A percentile compares a stretch with the other conserved stretches of the same genome.
Evolutionary conservation across 2,329 filamentous ascomycete genomes (phyloP).

Genomic region (Escovopsis sp.): DNA sequence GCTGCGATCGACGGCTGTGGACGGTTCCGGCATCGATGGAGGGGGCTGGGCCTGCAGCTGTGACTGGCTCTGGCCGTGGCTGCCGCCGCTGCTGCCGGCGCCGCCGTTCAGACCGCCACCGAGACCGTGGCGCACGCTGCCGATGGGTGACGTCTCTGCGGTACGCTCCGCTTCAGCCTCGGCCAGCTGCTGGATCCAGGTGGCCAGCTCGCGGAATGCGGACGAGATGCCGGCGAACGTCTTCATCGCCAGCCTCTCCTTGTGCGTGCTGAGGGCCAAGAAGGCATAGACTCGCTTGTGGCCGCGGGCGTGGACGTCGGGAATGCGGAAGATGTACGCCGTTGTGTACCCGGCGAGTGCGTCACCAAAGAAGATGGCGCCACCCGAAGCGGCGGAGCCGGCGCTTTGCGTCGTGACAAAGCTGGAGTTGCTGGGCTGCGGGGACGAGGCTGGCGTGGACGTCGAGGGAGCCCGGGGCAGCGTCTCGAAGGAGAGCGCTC

Average conservation of each 20-base stretch:
- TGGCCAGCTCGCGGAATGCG: conserved; percentile 47
- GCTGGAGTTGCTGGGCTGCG: conserved; percentile 22
- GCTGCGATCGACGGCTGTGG: conserved; percentile 22
- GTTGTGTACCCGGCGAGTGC: conserved; percentile 50
- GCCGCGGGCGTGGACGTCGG: conserved; percentile 50
- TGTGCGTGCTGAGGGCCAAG: conserved; percentile 48
- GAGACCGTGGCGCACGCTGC: conserved; percentile 25
- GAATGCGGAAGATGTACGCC: conserved; percentile 54
- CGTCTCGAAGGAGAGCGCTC: conserved; percentile 51
- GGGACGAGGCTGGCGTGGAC: conserved; percentile 22
- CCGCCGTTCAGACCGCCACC: conserved; percentile 14
- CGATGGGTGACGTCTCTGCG: conserved; percentile 26
- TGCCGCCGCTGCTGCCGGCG: not conserved
- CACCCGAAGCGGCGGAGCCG: conserved; percentile 41
- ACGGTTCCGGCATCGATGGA: conserved; percentile 6
- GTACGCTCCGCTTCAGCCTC: conserved; percentile 45
- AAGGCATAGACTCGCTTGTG: conserved; percentile 57
- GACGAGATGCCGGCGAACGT: conserved; percentile 46
- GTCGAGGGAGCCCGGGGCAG: conserved; percentile 39
- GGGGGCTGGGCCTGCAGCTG: conserved; percentile 12
- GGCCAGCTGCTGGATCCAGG: conserved; percentile 50
- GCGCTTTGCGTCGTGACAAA: conserved; percentile 40
- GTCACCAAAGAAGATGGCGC: conserved; percentile 55
- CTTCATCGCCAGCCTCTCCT: conserved; percentile 50
- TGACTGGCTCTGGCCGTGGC: conserved; percentile 10